Evolutionary conservation across 1,139 yeast genomes (phyloP).

Genomic region (Hyphopichia buzzinii): DNA sequence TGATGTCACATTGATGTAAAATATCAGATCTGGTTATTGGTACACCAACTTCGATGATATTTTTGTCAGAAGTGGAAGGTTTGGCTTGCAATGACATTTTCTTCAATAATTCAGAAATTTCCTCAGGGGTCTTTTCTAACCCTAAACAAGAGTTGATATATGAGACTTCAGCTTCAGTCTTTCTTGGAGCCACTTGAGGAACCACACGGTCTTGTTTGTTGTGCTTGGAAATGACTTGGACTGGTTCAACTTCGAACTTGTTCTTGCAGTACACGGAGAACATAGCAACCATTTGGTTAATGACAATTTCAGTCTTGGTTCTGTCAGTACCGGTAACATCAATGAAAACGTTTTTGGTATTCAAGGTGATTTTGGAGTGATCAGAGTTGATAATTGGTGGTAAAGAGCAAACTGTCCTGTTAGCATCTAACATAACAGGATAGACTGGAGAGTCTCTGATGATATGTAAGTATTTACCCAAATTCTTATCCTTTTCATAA

Average conservation of each 20-base stretch:
- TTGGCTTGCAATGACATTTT: conserved; percentile 80
- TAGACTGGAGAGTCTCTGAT: conserved; percentile 86
- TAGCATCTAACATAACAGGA: conserved; percentile 84
- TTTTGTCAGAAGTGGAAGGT: conserved; percentile 47
- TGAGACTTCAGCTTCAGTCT: conserved; percentile 69
- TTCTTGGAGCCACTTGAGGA: conserved; percentile 71
- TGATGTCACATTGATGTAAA: conserved; percentile 95
- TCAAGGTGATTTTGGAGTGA: conserved; percentile 79
- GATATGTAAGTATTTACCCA: conserved; percentile 85
- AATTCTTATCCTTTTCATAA: conserved; percentile 85
- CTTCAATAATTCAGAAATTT: conserved; percentile 64
- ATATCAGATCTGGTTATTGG: conserved; percentile 97
- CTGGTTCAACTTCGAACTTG: conserved; percentile 85
- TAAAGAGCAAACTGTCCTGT: conserved; percentile 79
- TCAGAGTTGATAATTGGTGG: conserved; percentile 98
- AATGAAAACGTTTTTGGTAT: conserved; percentile 85
- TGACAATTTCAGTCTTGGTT: conserved; percentile 88
- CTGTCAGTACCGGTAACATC: conserved; percentile 95
- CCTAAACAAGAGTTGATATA: conserved; percentile 95
- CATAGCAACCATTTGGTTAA: conserved; percentile 93
- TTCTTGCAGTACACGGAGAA: conserved; percentile 81
- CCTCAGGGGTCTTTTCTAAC: conserved; percentile 63
- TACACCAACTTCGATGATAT: conserved; percentile 64
- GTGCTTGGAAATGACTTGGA: conserved; percentile 79
- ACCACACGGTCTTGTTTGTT: conserved; percentile 73